Base-by-base conservation (phyloP, 768 basidiomycete species). In the Tubosaeta sp. region DNA sequence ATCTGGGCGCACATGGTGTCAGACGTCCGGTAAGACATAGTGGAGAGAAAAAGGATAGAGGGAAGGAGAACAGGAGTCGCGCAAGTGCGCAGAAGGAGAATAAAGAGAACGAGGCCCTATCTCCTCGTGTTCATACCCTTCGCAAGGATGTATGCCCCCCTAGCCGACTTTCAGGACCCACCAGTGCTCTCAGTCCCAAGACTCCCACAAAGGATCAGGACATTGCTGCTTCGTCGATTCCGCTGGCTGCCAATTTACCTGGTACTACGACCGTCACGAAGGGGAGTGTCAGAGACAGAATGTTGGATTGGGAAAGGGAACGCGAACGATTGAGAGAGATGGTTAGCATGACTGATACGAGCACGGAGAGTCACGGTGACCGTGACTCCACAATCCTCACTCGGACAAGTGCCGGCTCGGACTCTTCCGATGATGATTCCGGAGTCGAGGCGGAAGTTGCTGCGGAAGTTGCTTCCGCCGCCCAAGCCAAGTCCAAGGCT, bases 251-350 rank as follows among this genome's bases (percentile, higher is more conserved):
- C 32, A 62, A 66, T 31, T 43, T 70, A 10, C 54, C 60, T 3
- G 26, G 54, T 19, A 44, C 46, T 7, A 56, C 62, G 9, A 56
- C 52, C 10, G 52, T 63, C 8, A 47, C 61, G 26, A 69, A 41
- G 44, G 69, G 65, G 25, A 71, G 71, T 16, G 75, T 76, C 16
- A 77, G 76, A 52, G 80, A 86, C 52, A 75, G 88, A 11, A 83
- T 89, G 58, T 75, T 75, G 57, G 87, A 88, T 59, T 90, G 88
- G 86, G 86, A 90, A 63, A 72, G 82, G 38, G 86, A 88, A 66
- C 77, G 79, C 33, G 77, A 83, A 67, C 72, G 85, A 53, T 67
- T 88, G 62, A 76, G 86, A 59, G 86, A 88, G 74, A 83, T 87
- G 75, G 77, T 76, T 54, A 72, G 74, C 53, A 53, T 85, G 61